These are phyloP conservation scores for Peribolospora baueri DNA, from an alignment of 768 basidiomycete species.

Conservation along the genomic window DNA sequence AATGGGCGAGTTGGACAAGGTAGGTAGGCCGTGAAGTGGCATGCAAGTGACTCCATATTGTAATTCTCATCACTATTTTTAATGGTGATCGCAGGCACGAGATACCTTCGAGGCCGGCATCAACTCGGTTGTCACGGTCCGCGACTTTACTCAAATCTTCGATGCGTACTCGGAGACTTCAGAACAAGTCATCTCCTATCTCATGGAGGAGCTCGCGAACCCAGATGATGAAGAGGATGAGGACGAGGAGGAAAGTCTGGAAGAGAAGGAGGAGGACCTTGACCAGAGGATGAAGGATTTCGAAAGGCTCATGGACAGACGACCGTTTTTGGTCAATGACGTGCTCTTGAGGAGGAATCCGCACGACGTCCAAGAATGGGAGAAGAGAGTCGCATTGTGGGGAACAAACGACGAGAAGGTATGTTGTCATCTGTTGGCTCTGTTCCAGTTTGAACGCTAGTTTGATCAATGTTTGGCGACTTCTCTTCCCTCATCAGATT, in stretches of 20 bases:
- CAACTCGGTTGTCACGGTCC: constrained; percentile 59
- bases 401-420: constrained; percentile 75
- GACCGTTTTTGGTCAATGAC: constrained; percentile 91
- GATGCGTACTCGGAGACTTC: constrained; percentile 88
- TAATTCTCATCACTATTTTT: not conserved
- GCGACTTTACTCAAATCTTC: constrained; percentile 94
- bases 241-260: constrained; percentile 44
- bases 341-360: constrained; percentile 79
- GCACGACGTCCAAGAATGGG: constrained; percentile 98
- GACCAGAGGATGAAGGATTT: constrained; percentile 77
- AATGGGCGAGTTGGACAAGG: constrained; percentile 65
- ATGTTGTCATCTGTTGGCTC: constrained; percentile 1
- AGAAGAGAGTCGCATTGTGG: constrained; percentile 81
- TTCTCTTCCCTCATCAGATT: constrained; percentile 28
- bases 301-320: constrained; percentile 75
- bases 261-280: constrained; percentile 44
- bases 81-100: constrained; percentile 3
- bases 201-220: constrained; percentile 65
- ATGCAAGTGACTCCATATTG: not conserved
- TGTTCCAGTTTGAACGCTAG: not conserved
- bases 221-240: constrained; percentile 57
- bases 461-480: not conserved
- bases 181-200: constrained; percentile 61
- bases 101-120: constrained; percentile 67
- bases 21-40: not conserved